Evolutionary conservation across 2,329 filamentous ascomycete species (phyloP).

Genomic region (Microascus cirrosus): DNA sequence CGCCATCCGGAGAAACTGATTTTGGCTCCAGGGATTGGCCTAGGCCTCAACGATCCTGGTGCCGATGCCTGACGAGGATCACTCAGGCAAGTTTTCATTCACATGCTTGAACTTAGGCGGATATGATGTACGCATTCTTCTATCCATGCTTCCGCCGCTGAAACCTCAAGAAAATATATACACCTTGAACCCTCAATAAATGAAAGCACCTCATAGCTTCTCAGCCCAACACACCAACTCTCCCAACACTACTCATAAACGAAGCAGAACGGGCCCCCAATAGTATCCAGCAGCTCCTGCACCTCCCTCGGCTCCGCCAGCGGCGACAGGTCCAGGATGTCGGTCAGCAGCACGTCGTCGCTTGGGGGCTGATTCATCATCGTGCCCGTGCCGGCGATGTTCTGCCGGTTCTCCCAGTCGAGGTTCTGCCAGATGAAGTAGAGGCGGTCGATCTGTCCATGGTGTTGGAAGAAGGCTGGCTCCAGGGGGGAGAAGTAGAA

Average conservation of each 20-base stretch:
- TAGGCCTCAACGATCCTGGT: no score
- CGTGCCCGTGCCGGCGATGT: slow-evolving; percentile 28
- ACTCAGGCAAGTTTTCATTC: no score
- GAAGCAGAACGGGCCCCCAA: slow-evolving; percentile 32
- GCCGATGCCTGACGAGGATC: no score
- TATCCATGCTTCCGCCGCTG: no score
- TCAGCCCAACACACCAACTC: background rate
- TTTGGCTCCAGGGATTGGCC: no score
- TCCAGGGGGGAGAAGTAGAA: slow-evolving; percentile 26
- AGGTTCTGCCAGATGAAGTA: slow-evolving; percentile 39
- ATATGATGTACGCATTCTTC: no score
- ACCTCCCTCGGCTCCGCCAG: slow-evolving; percentile 22
- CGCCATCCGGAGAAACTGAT: no score
- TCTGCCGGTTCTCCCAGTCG: slow-evolving; percentile 23
- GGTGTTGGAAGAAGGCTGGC: slow-evolving; percentile 21
- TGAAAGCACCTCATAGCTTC: background rate
- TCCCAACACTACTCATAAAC: slow-evolving; percentile 18
- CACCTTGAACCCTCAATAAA: background rate
- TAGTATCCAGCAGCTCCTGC: slow-evolving; percentile 24
- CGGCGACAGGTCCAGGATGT: slow-evolving; percentile 19
- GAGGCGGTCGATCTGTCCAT: slow-evolving; percentile 29
- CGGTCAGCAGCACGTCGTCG: slow-evolving; percentile 28
- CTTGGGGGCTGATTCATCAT: slow-evolving; percentile 26
- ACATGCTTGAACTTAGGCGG: no score
- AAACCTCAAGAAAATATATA: background rate